Percentiles rank a stretch among this genome's conserved stretches.
Evolutionary conservation across 2,329 filamentous ascomycete genomes (phyloP).

Genomic region (Didymella glomerata): DNA sequence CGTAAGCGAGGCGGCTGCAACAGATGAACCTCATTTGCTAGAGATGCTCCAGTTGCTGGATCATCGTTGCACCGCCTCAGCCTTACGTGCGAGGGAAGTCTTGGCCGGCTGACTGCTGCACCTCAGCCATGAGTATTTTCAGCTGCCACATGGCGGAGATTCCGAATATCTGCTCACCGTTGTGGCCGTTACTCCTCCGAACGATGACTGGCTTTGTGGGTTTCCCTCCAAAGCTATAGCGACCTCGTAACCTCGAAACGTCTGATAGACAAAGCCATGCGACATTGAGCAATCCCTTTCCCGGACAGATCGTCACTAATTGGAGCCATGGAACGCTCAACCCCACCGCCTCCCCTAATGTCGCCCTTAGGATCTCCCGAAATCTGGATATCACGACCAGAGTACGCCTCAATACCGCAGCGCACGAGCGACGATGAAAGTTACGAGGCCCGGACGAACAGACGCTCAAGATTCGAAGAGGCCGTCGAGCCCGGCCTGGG

Average conservation of each 20-base stretch:
- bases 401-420: constrained; percentile 28
- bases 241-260: neutral
- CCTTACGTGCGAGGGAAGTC: constrained; percentile 18
- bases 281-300: constrained; percentile 12
- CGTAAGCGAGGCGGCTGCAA: constrained; percentile 23
- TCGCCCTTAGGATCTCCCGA: constrained; percentile 27
- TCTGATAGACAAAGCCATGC: constrained; percentile 5
- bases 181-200: neutral
- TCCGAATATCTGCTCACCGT: constrained; percentile 16
- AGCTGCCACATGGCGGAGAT: constrained; percentile 23
- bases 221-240: constrained; percentile 8
- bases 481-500: constrained; percentile 34
- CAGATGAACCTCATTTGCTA: constrained; percentile 14
- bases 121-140: constrained; percentile 28
- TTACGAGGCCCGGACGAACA: constrained; percentile 19
- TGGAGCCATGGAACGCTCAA: constrained; percentile 12
- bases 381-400: constrained; percentile 26
- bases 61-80: constrained; percentile 24
- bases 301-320: neutral
- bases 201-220: neutral
- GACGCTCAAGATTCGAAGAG: constrained; percentile 30
- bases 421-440: constrained; percentile 31
- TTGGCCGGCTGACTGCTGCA: constrained; percentile 27
- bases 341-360: constrained; percentile 5
- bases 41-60: constrained; percentile 4